Base-by-base conservation (phyloP, 1,284 basidiomycete species). In the Melanopsichium pennsylvanicum region DNA sequence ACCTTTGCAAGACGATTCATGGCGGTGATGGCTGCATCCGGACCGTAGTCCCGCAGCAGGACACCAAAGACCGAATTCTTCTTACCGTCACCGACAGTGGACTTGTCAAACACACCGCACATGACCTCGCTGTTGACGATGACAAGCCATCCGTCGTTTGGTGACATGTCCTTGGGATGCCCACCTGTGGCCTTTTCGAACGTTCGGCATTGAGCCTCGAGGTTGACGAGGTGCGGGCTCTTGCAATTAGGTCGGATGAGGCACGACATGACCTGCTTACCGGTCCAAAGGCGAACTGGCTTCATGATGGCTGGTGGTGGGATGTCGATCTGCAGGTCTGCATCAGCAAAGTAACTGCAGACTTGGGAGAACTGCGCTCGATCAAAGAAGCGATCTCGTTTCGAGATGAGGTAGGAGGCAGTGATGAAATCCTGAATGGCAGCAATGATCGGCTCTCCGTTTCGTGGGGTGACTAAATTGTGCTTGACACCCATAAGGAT, bases 51-150 rank as follows among this genome's bases (percentile, higher is more conserved):
- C 59, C 96, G 87, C 83, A 97, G 87, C 74, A 99, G 97, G 44
- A 97, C 92, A 66, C 95, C 95, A 76, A 98, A 99, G 31, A 99
- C 92, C 2, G 93, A 97, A 81, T 97, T 97, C 85, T 98, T 98
- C 86, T 98, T 98, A 50, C 96, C 96, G 76, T 93, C 92, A 55
- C 96, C 96, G 5, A 98, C 91, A 0, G 93, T 97, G 18, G 92
- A 92, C 84, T 99, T 99, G 84, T 99, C 96, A 87, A 98, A 96
- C 9, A 95, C 91, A 43, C 96, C 96, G 78, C 95, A 97, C 92
- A 98, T 97, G 78, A 99, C 93, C 83, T 98, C 94, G 80, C 91
- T 94, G 82, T 98, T 99, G 64, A 94, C 88, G 50, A 99, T 89
- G 55, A 98, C 96, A 26, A 99, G 87, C 88, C 93, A 98, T 1